Conservation (phyloP, 352 stramenopile genomes). For the Blastocystis sp. region DNA sequence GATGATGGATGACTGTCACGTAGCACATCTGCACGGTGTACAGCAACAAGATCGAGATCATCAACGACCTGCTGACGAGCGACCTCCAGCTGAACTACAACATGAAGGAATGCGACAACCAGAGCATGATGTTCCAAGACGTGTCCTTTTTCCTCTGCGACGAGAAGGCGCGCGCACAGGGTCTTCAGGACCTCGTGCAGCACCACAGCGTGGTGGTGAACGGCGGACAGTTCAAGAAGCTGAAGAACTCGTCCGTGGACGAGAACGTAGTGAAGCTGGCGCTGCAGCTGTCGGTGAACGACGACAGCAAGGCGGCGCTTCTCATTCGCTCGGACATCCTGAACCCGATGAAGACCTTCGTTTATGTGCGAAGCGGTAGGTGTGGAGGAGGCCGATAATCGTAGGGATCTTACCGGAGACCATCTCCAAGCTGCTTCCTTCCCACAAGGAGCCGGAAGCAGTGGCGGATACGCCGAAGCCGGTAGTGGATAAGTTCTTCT, state of each 20-base stretch:
- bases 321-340: background rate
- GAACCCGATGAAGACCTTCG: slow-evolving; percentile 34
- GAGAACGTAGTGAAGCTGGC: slow-evolving; percentile 38
- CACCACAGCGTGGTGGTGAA: slow-evolving; percentile 40
- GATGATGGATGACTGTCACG: background rate
- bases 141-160: slow-evolving; percentile 41
- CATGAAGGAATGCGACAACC: slow-evolving; percentile 20
- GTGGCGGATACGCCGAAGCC: too few species aligned
- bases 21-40: slow-evolving; percentile 47
- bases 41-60: slow-evolving; percentile 49
- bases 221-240: background rate
- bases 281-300: slow-evolving; percentile 23
- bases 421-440: background rate
- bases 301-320: background rate
- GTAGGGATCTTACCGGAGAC: background rate
- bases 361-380: background rate
- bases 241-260: background rate
- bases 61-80: background rate
- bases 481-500: background rate
- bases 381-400: background rate
- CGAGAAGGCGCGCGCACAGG: background rate
- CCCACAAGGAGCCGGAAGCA: too few species aligned
- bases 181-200: slow-evolving; percentile 22
- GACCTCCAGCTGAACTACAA: slow-evolving; percentile 14
- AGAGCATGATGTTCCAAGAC: slow-evolving; percentile 1